Percentiles rank a stretch among this genome's conserved stretches.
These are phyloP conservation scores for Serendipita sp. DNA, from an alignment of 768 basidiomycete species.

Conservation along the genomic window DNA sequence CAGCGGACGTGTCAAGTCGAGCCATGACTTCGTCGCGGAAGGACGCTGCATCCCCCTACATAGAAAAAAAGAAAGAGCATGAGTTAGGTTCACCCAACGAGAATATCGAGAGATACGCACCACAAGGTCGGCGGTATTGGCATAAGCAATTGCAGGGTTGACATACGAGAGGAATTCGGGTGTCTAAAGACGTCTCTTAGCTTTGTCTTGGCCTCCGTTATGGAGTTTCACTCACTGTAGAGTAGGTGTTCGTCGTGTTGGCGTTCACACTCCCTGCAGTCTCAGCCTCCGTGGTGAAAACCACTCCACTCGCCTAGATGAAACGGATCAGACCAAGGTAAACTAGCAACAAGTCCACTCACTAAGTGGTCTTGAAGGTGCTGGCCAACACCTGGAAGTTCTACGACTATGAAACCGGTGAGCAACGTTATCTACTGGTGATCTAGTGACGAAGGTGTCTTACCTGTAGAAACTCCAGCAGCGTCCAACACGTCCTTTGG, in stretches of 20 bases:
- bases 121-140: constrained; percentile 34
- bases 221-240: not conserved
- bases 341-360: not conserved
- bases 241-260: not conserved
- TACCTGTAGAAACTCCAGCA: constrained; percentile 23
- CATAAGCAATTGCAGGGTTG: constrained; percentile 47
- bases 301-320: constrained; percentile 22
- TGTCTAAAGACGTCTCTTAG: not conserved
- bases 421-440: not conserved
- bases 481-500: constrained; percentile 32
- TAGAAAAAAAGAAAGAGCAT: not conserved
- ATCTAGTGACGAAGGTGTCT: not conserved
- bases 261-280: constrained; percentile 23
- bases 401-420: constrained; percentile 15
- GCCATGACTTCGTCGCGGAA: constrained; percentile 21
- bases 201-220: not conserved
- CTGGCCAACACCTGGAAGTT: constrained; percentile 44
- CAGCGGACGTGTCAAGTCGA: constrained; percentile 18
- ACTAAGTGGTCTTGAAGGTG: constrained; percentile 41
- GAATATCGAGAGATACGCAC: constrained; percentile 8
- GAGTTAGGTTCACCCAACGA: not conserved
- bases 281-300: constrained; percentile 23
- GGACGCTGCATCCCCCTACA: constrained; percentile 16
- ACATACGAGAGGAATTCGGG: constrained; percentile 33
- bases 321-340: not conserved